Conservation (phyloP, 495 filamentous ascomycete genomes). For the Penicillium paradoxum region DNA sequence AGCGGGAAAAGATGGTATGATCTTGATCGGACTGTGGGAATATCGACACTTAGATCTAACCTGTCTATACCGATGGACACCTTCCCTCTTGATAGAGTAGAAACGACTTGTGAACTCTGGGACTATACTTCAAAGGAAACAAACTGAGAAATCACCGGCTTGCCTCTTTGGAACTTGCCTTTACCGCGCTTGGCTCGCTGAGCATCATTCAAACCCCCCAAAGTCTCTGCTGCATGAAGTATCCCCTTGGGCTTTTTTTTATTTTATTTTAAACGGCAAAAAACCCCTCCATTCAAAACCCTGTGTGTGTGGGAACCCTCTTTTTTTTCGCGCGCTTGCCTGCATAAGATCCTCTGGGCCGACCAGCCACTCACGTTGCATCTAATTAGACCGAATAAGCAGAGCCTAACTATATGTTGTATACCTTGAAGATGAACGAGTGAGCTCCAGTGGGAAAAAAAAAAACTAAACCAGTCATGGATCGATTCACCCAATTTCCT, state of each 20-base stretch:
- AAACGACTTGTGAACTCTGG: too few species aligned
- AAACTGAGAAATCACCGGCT: neutral
- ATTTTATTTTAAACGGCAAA: neutral
- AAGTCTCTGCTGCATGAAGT: neutral
- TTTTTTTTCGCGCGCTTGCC: constrained; percentile 10
- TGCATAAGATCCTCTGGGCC: constrained; percentile 15
- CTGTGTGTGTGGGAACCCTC: neutral
- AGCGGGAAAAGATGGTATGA: neutral
- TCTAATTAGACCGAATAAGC: constrained; percentile 20
- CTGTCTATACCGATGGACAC: too few species aligned
- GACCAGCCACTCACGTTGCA: constrained; percentile 21
- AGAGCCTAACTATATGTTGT: constrained; percentile 5
- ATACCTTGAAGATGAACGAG: neutral
- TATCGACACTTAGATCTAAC: too few species aligned
- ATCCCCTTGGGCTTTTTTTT: neutral
- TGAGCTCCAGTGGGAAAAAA: neutral
- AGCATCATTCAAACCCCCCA: neutral
- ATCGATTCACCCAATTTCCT: constrained; percentile 24
- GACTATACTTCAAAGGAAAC: neutral
- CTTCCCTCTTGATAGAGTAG: too few species aligned
- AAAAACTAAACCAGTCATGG: constrained; percentile 12
- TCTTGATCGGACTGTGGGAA: too few species aligned
- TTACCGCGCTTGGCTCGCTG: neutral
- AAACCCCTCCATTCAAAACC: neutral
- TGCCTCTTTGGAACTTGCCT: too few species aligned